These are phyloP conservation scores for Luffa acutangula DNA, from an alignment of 306 rosid genomes.

Conservation along the genomic window DNA sequence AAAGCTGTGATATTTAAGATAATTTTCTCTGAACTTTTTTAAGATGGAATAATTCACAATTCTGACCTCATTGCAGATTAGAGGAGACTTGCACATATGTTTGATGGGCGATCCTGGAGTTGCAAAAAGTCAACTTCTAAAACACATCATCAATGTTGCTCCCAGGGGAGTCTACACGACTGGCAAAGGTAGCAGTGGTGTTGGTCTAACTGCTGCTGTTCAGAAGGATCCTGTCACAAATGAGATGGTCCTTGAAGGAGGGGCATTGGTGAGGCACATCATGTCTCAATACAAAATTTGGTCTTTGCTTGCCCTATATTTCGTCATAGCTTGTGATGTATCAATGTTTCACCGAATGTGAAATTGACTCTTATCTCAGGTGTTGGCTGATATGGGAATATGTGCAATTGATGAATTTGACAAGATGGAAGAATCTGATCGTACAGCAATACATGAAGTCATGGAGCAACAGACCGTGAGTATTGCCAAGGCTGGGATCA, in stretches of 20 bases:
- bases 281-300: background rate
- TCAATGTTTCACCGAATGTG: background rate
- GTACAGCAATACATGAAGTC: conserved; percentile 96
- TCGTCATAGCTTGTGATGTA: background rate
- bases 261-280: conserved; percentile 80
- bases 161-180: conserved; percentile 97
- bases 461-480: conserved; percentile 99
- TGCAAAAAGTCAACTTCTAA: conserved; percentile 99
- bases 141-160: conserved; percentile 89
- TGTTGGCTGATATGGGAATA: conserved; percentile 96
- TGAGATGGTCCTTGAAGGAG: conserved; percentile 99
- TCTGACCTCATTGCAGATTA: conserved; percentile 44
- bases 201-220: conserved; percentile 98
- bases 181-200: conserved; percentile 98
- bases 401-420: conserved; percentile 98
- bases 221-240: conserved; percentile 97
- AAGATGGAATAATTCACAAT: background rate
- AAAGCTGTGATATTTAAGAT: background rate
- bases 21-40: background rate
- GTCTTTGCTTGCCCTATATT: too few species aligned
- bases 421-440: conserved; percentile 98
- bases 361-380: conserved; percentile 36
- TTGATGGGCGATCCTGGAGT: conserved; percentile 99
- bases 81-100: conserved; percentile 95
- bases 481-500: conserved; percentile 99